Percentiles rank a stretch among this genome's conserved stretches.
These are phyloP conservation scores for Geotrichum aggregatum DNA, from an alignment of 1,139 yeast genomes.

Conservation along the genomic window DNA sequence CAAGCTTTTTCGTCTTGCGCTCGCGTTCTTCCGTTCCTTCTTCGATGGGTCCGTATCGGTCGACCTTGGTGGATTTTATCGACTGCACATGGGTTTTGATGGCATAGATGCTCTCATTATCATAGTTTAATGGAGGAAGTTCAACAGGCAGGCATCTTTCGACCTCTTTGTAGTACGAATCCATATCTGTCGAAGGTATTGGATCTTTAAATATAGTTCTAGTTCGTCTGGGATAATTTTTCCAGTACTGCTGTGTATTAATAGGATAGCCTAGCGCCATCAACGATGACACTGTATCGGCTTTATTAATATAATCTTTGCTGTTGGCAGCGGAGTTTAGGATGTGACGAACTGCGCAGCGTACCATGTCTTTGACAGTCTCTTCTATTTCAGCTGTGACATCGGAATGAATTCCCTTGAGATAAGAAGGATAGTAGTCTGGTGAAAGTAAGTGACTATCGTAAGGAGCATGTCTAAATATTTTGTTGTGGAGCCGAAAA, in stretches of 20 bases:
- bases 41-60: not conserved
- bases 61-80: too few relatives aligned
- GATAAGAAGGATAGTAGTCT: not conserved
- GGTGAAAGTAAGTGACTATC: conserved; percentile 13
- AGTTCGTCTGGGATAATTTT: conserved; percentile 10
- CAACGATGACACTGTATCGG: not conserved
- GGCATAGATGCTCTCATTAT: not conserved
- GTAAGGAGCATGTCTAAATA: conserved; percentile 20
- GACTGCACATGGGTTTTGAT: not conserved
- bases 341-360: conserved; percentile 7
- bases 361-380: conserved; percentile 11
- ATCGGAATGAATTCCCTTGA: conserved; percentile 1
- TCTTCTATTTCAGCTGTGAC: conserved; percentile 9
- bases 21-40: not conserved
- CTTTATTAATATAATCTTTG: not conserved
- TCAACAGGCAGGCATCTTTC: conserved; percentile 2
- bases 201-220: conserved; percentile 8
- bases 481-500: conserved; percentile 15
- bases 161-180: conserved; percentile 8
- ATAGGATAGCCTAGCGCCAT: conserved; percentile 5
- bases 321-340: not conserved
- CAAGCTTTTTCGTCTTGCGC: not conserved
- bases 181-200: conserved; percentile 1
- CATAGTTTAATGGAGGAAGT: not conserved
- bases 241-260: conserved; percentile 11